Base-by-base conservation (phyloP, 192 early-diverging fungal genomes). In the Linderina pennispora region DNA sequence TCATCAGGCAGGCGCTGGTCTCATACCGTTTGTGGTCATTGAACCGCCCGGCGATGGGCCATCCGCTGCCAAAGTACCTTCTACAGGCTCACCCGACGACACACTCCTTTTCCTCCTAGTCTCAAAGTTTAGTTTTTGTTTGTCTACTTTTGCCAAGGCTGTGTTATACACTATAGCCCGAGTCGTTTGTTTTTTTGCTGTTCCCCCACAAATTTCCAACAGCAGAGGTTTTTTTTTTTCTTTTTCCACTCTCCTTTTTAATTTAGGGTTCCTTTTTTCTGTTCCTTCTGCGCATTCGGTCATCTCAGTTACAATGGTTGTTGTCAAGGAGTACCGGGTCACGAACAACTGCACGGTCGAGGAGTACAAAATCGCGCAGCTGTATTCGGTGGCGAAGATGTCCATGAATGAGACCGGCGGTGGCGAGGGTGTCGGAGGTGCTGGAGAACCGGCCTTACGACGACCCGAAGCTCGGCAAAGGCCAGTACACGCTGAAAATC, bases 401-500 rank as follows among this genome's bases (percentile, higher is more conserved):
- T 87, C 85, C 14, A 79, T 84, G 48, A 80, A 77, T 40, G 81
- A 87, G 56, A 89, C 85, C 7, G 85, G 87, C 25, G 82, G 80
- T 16, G 87, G 87, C 35, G 87, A 89, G 54, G 87, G 87, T 43
- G 87, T 89, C 33, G 83, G n/a, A 89, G 67, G 81, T 89, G 24
- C 25, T 82, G 8, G 74, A 77, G 54, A 89, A 89, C 47, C 85
- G 87, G 48, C 87, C 85, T 13, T 89, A 89, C 57, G 80, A 84
- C 40, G 77, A 87, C 51, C n/a, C n/a, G n/a, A 77, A 77, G 44
- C 42, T 74, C 23, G 75, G 80, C 39, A 85, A 85, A 62, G 87
- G 87, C 39, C 87, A 89, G 58, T 89, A 81, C 56, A 89, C 87
- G 33, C 77, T 81, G 64, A 89, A 89, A 72, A 83, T 89, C 51